These are phyloP conservation scores for Camellia granthamiana DNA, from an alignment of 148 eudicot species.

Conservation along the genomic window DNA sequence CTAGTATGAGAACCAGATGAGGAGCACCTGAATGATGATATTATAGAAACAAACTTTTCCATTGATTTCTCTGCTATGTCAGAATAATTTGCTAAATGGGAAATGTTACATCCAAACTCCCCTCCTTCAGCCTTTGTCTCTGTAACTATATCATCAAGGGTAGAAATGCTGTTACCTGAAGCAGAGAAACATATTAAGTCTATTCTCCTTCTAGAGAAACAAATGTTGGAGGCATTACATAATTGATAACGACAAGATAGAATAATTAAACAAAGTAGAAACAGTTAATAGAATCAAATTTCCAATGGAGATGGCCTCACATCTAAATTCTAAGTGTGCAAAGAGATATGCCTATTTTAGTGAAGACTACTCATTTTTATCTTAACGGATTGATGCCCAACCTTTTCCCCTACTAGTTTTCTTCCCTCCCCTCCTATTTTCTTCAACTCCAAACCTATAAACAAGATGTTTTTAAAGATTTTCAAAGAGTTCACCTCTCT, in stretches of 20 bases:
- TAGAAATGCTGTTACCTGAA: constrained; percentile 36
- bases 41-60: constrained; percentile 67
- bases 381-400: too few species aligned
- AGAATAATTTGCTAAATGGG: constrained; percentile 75
- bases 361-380: too few species aligned
- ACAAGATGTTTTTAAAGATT: too few species aligned
- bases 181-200: constrained; percentile 13
- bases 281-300: not conserved
- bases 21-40: constrained; percentile 68
- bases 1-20: constrained; percentile 91
- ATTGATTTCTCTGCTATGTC: constrained; percentile 84
- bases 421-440: too few species aligned
- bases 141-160: constrained; percentile 19
- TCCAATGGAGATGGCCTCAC: too few species aligned
- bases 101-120: constrained; percentile 78
- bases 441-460: too few species aligned
- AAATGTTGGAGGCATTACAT: not conserved
- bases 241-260: not conserved
- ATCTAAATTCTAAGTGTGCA: too few species aligned
- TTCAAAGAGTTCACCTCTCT: too few species aligned
- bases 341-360: too few species aligned
- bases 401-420: too few species aligned
- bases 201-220: constrained; percentile 6
- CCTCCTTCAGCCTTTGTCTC: constrained; percentile 38
- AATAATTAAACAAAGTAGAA: not conserved